These are phyloP conservation scores for Ascochyta lentis DNA, from an alignment of 2,329 filamentous ascomycete genomes.

Conservation along the genomic window DNA sequence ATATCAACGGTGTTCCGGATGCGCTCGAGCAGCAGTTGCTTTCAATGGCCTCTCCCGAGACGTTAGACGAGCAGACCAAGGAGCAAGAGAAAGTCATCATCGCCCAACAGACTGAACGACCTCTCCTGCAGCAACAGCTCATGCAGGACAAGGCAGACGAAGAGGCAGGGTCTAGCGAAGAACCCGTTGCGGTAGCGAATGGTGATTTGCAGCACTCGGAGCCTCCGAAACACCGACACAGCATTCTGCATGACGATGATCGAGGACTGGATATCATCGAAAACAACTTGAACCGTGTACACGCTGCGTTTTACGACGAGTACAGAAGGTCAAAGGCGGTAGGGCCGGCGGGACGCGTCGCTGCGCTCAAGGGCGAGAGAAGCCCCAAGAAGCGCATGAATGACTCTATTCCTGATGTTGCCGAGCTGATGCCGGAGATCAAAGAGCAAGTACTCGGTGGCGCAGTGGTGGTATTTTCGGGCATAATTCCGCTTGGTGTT, in stretches of 20 bases:
- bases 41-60: conserved; percentile 75
- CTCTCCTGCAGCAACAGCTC: conserved; percentile 90
- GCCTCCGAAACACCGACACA: conserved; percentile 65
- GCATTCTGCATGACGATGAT: conserved; percentile 87
- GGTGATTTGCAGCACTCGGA: conserved; percentile 44
- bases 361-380: conserved; percentile 59
- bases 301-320: conserved; percentile 80
- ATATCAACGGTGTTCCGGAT: conserved; percentile 56
- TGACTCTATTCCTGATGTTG: conserved; percentile 79
- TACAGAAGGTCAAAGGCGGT: conserved; percentile 67
- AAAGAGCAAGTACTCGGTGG: conserved; percentile 78
- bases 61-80: conserved; percentile 77
- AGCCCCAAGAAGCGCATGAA: conserved; percentile 57
- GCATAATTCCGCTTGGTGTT: conserved; percentile 82
- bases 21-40: conserved; percentile 77
- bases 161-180: conserved; percentile 59
- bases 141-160: conserved; percentile 86
- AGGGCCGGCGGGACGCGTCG: conserved; percentile 55
- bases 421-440: conserved; percentile 79
- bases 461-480: conserved; percentile 84
- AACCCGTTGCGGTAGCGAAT: conserved; percentile 48
- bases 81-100: conserved; percentile 88
- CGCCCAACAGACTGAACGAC: conserved; percentile 87
- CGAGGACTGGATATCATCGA: conserved; percentile 80
- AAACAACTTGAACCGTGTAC: conserved; percentile 75